These are phyloP conservation scores for Mycoemilia scoparia DNA, from an alignment of 192 early-diverging fungal species.

Conservation along the genomic window DNA sequence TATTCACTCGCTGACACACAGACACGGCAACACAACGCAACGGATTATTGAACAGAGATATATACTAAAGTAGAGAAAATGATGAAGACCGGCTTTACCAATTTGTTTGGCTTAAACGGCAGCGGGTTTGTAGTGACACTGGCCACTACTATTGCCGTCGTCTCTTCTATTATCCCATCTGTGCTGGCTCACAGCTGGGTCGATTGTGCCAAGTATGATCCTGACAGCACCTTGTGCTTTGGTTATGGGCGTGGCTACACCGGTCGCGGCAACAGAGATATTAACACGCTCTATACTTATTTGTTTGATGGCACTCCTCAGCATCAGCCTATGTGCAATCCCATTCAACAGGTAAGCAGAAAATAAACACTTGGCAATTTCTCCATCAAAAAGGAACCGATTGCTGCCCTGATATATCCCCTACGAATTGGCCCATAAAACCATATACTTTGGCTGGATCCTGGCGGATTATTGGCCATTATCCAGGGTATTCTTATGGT, in stretches of 20 bases:
- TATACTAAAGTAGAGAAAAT: no score
- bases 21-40: no score
- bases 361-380: background rate
- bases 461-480: no score
- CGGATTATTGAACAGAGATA: no score
- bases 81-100: no score
- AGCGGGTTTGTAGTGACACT: no score
- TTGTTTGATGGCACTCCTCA: constrained; percentile 18
- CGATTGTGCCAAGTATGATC: constrained; percentile 35
- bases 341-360: constrained; percentile 7
- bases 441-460: no score
- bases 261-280: constrained; percentile 21
- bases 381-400: background rate
- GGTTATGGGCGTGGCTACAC: constrained; percentile 35
- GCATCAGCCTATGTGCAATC: constrained; percentile 29
- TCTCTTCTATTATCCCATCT: no score
- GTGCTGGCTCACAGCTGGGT: constrained; percentile 41
- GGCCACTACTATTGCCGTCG: no score
- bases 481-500: no score
- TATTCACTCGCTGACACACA: no score
- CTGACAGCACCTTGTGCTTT: constrained; percentile 13
- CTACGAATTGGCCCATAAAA: background rate
- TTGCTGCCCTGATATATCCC: background rate
- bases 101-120: no score
- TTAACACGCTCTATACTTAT: constrained; percentile 34